Percentiles rank a stretch among this genome's conserved stretches.
phyloP scores from a whole-genome alignment of 2,329 filamentous ascomycete genomes.

The Curvularia sp. region DNA sequence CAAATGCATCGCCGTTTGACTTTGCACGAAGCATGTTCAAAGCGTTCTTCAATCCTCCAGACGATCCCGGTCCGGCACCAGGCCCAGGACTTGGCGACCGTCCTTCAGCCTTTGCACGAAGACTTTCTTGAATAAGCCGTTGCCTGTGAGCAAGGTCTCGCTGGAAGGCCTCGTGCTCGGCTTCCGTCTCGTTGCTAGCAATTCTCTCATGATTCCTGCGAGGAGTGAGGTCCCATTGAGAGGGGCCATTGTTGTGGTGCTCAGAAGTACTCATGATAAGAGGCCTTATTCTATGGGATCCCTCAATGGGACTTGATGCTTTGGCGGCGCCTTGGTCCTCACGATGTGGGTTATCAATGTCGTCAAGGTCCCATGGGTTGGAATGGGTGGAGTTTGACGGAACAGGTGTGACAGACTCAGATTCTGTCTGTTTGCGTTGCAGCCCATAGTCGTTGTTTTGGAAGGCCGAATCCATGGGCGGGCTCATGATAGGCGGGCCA shows the following conservation, averaged over 20 bases:
- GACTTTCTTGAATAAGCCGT: slow-evolving; percentile 73
- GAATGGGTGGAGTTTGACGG: slow-evolving; percentile 60
- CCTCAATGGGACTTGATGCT: slow-evolving; percentile 46
- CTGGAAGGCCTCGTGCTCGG: slow-evolving; percentile 73
- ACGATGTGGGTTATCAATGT: slow-evolving; percentile 53
- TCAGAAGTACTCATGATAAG: slow-evolving; percentile 22
- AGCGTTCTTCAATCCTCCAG: slow-evolving; percentile 59
- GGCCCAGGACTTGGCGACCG: slow-evolving; percentile 50
- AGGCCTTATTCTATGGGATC: slow-evolving; percentile 20
- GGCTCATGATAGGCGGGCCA: slow-evolving; percentile 53
- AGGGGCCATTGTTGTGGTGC: slow-evolving; percentile 18
- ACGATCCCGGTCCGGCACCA: slow-evolving; percentile 35
- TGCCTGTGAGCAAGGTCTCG: slow-evolving; percentile 74
- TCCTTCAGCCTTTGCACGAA: slow-evolving; percentile 70
- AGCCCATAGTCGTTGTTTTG: slow-evolving; percentile 42
- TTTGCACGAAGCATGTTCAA: slow-evolving; percentile 71
- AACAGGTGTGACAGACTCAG: slow-evolving; percentile 51
- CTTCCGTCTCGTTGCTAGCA: slow-evolving; percentile 59
- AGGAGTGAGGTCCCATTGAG: slow-evolving; percentile 59
- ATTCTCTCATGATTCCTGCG: slow-evolving; percentile 56
- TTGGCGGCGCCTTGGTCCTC: slow-evolving; percentile 47
- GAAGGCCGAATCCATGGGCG: slow-evolving; percentile 49
- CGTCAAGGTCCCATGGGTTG: slow-evolving; percentile 63
- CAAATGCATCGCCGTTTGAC: slow-evolving; percentile 71
- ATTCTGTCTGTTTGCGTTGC: slow-evolving; percentile 38